Percentiles rank a stretch among this genome's conserved stretches.
phyloP scores from a whole-genome alignment of 78 protist species.

The Pelomyxa schiedti region DNA sequence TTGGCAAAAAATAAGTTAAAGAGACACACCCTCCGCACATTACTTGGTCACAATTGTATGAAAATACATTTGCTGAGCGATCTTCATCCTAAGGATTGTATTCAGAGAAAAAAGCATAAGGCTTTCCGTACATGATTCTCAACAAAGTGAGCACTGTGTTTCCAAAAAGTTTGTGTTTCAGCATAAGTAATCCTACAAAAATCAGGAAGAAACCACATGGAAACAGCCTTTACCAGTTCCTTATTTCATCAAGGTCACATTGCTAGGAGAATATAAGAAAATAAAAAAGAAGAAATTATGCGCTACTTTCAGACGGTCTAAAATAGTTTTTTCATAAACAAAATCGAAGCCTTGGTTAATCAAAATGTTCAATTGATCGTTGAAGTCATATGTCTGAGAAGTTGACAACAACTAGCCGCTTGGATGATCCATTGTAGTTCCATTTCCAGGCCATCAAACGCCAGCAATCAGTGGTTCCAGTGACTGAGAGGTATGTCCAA shows the following conservation, averaged over 20 bases:
- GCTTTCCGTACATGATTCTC: too few relatives aligned
- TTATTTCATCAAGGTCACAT: slow-evolving; percentile 4
- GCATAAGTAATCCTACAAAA: too few relatives aligned
- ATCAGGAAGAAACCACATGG: too few relatives aligned
- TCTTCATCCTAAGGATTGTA: slow-evolving; percentile 75
- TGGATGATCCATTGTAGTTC: slow-evolving; percentile 24
- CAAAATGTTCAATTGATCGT: slow-evolving; percentile 5
- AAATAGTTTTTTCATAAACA: slow-evolving; percentile 71
- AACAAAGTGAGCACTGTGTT: slow-evolving; percentile 12
- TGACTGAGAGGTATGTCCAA: slow-evolving; percentile 25
- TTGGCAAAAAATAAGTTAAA: too few relatives aligned
- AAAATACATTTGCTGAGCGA: slow-evolving; percentile 48
- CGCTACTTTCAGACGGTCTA: slow-evolving; percentile 27
- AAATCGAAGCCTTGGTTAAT: slow-evolving; percentile 68
- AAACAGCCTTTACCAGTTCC: too few relatives aligned
- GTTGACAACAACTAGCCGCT: too few relatives aligned
- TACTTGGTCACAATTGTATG: too few relatives aligned
- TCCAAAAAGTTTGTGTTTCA: not conserved
- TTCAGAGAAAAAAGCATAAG: too few relatives aligned
- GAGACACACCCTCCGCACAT: too few relatives aligned
- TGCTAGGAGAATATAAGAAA: too few relatives aligned
- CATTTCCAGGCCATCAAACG: slow-evolving; percentile 57
- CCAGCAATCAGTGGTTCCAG: not conserved
- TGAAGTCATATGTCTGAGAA: slow-evolving; percentile 43
- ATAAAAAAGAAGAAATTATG: too few relatives aligned